A percentile compares a stretch with the other conserved stretches of the same genome.
Conservation (phyloP, 225 moss, liverwort and hornwort genomes). For the Sphagnum tenellum region DNA sequence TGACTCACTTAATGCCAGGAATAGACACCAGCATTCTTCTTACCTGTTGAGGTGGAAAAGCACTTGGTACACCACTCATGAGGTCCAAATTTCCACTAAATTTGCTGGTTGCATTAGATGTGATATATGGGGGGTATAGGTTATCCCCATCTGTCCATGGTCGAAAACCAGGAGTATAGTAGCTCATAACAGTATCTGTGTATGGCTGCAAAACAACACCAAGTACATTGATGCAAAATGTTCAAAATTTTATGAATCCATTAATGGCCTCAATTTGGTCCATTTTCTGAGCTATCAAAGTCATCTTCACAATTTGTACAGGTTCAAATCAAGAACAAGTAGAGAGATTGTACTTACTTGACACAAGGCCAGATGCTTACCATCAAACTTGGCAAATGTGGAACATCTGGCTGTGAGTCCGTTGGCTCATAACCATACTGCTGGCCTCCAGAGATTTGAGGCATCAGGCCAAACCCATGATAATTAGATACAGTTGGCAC, state of each 20-base stretch:
- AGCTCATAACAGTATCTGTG: conserved; percentile 59
- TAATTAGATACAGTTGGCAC: conserved; percentile 68
- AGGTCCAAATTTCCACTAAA: conserved; percentile 74
- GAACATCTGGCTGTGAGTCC: conserved; percentile 54
- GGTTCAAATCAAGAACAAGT: too few species aligned
- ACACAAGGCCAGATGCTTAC: conserved; percentile 16
- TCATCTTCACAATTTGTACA: too few species aligned
- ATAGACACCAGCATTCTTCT: neutral
- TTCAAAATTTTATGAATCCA: too few species aligned
- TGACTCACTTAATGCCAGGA: too few species aligned
- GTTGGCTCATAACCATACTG: conserved; percentile 82
- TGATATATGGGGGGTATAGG: conserved; percentile 49
- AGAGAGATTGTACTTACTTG: too few species aligned
- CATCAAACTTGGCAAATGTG: conserved; percentile 77
- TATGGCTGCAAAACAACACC: conserved; percentile 28
- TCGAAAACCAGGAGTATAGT: conserved; percentile 77
- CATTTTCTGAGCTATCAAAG: too few species aligned
- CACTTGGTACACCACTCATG: conserved; percentile 44
- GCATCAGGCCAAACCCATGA: conserved; percentile 78
- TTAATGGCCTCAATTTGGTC: too few species aligned
- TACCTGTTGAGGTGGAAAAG: conserved; percentile 83
- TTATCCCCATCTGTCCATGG: conserved; percentile 61
- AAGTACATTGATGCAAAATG: too few species aligned
- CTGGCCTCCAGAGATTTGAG: conserved; percentile 53
- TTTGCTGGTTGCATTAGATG: conserved; percentile 69